These are phyloP conservation scores for Trichomonas tenax DNA, from an alignment of 208 protist genomes.

Conservation along the genomic window DNA sequence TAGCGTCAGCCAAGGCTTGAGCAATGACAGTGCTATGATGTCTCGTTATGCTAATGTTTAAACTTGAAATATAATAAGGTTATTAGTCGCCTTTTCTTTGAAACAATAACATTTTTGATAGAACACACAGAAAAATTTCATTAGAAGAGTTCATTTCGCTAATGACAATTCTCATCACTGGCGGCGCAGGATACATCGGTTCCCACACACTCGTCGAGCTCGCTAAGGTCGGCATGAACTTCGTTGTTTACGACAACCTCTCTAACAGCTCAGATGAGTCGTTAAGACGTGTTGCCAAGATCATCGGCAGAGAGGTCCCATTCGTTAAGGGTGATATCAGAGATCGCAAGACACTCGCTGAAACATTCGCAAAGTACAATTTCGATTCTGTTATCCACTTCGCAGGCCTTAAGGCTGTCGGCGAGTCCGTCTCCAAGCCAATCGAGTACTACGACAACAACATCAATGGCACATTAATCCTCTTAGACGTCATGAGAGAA, in stretches of 20 bases:
- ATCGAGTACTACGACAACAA: conserved; percentile 88
- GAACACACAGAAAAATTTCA: too few relatives aligned
- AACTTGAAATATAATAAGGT: too few relatives aligned
- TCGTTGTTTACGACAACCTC: conserved; percentile 77
- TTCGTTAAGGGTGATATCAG: conserved; percentile 30
- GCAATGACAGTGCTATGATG: too few relatives aligned
- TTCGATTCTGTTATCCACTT: conserved; percentile 40
- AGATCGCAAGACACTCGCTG: neutral
- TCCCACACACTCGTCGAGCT: conserved; percentile 76
- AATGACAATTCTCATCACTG: conserved; percentile 67
- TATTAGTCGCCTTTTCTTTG: too few relatives aligned
- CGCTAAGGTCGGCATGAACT: conserved; percentile 56
- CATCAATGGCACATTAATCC: conserved; percentile 63
- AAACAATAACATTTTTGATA: too few relatives aligned
- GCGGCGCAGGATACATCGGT: conserved; percentile 89
- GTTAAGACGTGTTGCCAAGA: conserved; percentile 40
- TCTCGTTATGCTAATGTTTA: too few relatives aligned
- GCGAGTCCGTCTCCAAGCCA: conserved; percentile 40
- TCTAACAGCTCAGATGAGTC: conserved; percentile 44
- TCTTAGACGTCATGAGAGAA: conserved; percentile 71
- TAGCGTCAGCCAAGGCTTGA: too few relatives aligned
- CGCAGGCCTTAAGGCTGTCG: conserved; percentile 39
- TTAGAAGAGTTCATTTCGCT: neutral
- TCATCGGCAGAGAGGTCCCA: conserved; percentile 39
- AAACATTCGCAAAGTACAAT: neutral